Conservation (phyloP, 78 protist species). For the Chrysochromulina tobinii region DNA sequence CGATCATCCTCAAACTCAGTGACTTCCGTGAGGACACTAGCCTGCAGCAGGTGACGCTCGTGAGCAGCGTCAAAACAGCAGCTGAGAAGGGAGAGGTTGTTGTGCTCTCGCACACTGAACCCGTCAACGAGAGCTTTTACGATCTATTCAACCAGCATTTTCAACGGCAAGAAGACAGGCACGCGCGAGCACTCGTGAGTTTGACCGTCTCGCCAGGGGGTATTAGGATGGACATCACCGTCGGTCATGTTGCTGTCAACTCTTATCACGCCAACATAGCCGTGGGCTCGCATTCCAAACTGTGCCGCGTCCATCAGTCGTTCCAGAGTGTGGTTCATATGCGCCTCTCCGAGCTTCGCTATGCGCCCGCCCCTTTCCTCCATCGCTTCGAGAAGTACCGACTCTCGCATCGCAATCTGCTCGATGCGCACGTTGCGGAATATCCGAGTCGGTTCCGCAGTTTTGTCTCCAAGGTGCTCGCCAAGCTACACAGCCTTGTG, state of each 20-base stretch:
- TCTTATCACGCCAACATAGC: background rate
- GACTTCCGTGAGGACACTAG: background rate
- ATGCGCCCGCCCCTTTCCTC: slow-evolving; percentile 21
- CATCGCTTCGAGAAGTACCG: slow-evolving; percentile 1
- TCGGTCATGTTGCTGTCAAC: background rate
- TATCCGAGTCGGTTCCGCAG: no score
- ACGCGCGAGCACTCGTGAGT: no score
- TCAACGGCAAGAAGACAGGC: background rate
- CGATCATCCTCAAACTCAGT: background rate
- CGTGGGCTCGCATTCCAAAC: background rate
- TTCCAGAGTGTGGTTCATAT: background rate
- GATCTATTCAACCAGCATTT: background rate
- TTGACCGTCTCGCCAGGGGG: background rate
- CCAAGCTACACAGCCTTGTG: no score
- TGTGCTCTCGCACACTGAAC: background rate
- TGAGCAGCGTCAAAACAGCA: background rate
- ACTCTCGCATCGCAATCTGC: background rate
- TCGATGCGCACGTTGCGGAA: background rate
- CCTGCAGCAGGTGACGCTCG: background rate
- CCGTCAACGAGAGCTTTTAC: background rate
- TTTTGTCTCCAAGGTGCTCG: background rate
- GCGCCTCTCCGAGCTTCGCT: background rate
- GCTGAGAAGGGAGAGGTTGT: background rate
- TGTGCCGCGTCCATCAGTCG: background rate
- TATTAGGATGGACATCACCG: background rate